phyloP scores from a whole-genome alignment of 352 stramenopile species.

The Phytophthora citricola region DNA sequence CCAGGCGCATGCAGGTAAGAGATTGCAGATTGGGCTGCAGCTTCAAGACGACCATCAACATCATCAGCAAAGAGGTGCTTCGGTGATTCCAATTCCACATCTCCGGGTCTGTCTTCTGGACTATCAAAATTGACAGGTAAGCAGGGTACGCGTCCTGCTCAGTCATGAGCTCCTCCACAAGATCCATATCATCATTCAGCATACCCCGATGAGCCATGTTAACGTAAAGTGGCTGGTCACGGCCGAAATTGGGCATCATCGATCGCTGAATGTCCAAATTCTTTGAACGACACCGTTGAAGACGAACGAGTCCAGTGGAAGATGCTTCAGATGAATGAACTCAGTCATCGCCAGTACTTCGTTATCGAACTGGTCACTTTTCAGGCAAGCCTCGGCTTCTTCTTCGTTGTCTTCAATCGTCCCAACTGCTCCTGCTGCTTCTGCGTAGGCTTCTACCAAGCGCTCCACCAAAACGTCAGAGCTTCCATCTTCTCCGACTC shows the following conservation, averaged over 20 bases:
- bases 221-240: conserved; percentile 85
- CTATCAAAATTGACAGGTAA: conserved; percentile 70
- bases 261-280: conserved; percentile 72
- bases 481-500: conserved; percentile 51
- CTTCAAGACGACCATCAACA: conserved; percentile 63
- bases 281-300: conserved; percentile 89
- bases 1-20: conserved; percentile 64
- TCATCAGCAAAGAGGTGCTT: conserved; percentile 70
- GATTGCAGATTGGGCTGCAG: conserved; percentile 50
- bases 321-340: conserved; percentile 79
- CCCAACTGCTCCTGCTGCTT: conserved; percentile 52
- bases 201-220: conserved; percentile 60
- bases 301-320: conserved; percentile 75
- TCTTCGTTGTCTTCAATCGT: conserved; percentile 45
- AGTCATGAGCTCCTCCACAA: conserved; percentile 71
- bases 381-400: conserved; percentile 55
- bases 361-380: conserved; percentile 56
- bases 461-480: conserved; percentile 52
- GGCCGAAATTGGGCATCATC: conserved; percentile 79
- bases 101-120: conserved; percentile 25
- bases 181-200: conserved; percentile 68
- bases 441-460: conserved; percentile 71
- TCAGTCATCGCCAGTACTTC: conserved; percentile 79
- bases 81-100: conserved; percentile 21
- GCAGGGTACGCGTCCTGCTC: conserved; percentile 67